Base-by-base conservation (phyloP, 208 protist genomes). In the Phytomonas sp. region DNA sequence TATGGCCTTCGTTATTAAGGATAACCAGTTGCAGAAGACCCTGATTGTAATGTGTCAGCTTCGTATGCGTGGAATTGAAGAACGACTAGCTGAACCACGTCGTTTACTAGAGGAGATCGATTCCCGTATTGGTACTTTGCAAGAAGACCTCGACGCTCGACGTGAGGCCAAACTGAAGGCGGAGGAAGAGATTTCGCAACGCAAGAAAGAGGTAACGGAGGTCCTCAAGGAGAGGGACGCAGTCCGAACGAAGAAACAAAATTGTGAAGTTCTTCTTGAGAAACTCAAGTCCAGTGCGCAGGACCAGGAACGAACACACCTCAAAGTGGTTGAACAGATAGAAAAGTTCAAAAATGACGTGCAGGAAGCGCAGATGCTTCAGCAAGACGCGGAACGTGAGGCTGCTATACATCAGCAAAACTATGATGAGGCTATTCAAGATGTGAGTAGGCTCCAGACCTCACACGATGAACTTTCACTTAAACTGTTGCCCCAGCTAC, bases 11-110 rank as follows among this genome's bases (percentile, higher is more conserved):
- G 77, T 99, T 4, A 88, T 76, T 15, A 95, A 98, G 64, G 95
- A 98, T 75, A 92, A 95, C 61, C 86, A 98, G 34, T 78, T 98
- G 2, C 80, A 98, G 59, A 85, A 94, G 62, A 92, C 88, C 29
- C 81, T 97, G 26, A 93, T 96, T 46, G 82, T 93, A 26, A 83
- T 98, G 68, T 97, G 88, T 63, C 97, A 99, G 75, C 73, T 98
- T 28, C 79, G 86, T 36, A 87, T 91, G 81, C 73, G 75, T 31
- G 71, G 88, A 59, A 81, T 91, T 23, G 82, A 94, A 43, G 82
- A 92, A 31, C 81, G 82, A 40, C 88, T 96, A 34, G 84, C 84
- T 37, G 85, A 97, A 64, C 81, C 85, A 26, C 83, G 85, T 5
- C 78, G 83, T 3, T 66, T 90, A 29, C 72, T 93, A 9, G 65